Base-by-base conservation (phyloP, 371 early-diverging fungal genomes). In the Dinochytrium kinnereticum region DNA sequence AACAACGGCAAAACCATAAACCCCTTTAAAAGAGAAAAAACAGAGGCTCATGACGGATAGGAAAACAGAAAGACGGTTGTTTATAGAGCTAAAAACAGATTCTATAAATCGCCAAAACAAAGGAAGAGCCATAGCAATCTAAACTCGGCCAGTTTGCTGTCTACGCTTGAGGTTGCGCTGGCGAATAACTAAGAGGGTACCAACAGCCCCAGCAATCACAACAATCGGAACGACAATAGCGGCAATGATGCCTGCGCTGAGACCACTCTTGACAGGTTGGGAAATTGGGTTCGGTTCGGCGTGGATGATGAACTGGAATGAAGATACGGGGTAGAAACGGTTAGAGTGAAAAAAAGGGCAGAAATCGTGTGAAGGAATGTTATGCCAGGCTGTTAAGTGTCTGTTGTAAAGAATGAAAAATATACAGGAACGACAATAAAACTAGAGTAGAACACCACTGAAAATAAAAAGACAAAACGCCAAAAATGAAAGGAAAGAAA, bases 211-310 rank as follows among this genome's bases (percentile, higher is more conserved):
- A 15, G 36, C 36, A 34, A 61, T 61, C 15, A 61, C 13, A 24
- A 37, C 61, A 33, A 61, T 34, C 3, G 61, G 61, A 34, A 61
- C 61, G 24, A 61, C 37, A 26, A 61, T 61, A 34, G 34, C 61
- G 15, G 61, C 61, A 24, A 61, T 34, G 19, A 61, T 17, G 17
- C 61, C 61, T 3, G 34, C 36, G 24, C 26, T 61, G 31, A 61
- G 30, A 5, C 57, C 61, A 34, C 61, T 24, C 34, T 26, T 53
- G 55, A 5, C 26, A n/a, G n/a, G n/a, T 53, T 53, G 17, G 26
- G 55, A 26, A 5, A 26, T 5, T 5, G 55, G 55, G 55, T 53
- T 53, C 17, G 55, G 55, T 5, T 7, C 55, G 26, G 26, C 55
- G 24, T 53, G 13, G 24, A 53, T 26, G 26, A 53, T 24, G 26